Evolutionary conservation across 257 asterid species (phyloP).

Genomic region (Asclepias syriaca): DNA sequence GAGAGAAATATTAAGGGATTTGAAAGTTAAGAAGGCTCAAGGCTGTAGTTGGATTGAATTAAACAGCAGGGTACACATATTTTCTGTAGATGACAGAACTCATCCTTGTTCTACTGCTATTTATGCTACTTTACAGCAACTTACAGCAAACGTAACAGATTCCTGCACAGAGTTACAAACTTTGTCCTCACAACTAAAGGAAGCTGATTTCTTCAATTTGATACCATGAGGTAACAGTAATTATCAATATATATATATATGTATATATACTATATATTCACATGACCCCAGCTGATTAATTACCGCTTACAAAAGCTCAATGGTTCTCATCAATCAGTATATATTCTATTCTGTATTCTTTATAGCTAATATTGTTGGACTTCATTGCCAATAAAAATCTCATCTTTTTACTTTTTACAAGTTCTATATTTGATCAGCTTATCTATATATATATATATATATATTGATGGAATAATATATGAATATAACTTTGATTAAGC

Average conservation of each 20-base stretch:
- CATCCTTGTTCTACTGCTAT: slow-evolving; percentile 38
- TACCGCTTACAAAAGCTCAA: not conserved
- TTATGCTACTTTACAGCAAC: slow-evolving; percentile 39
- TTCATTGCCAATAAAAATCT: not conserved
- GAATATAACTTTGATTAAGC: not conserved
- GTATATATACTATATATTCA: not conserved
- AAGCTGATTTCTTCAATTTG: not conserved
- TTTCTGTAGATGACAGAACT: slow-evolving; percentile 44
- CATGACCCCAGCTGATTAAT: not conserved
- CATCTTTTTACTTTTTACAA: too few species aligned
- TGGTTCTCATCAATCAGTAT: not conserved
- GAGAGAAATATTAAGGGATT: slow-evolving; percentile 34
- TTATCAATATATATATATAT: too few species aligned
- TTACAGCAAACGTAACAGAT: slow-evolving; percentile 29
- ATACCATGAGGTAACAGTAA: not conserved
- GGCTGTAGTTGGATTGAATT: slow-evolving; percentile 87
- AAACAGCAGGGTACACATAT: slow-evolving; percentile 39
- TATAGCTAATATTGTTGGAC: not conserved
- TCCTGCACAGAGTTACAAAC: slow-evolving; percentile 22
- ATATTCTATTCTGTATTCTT: not conserved
- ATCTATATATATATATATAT: too few species aligned
- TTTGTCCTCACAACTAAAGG: slow-evolving; percentile 18
- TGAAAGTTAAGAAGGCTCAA: slow-evolving; percentile 55
- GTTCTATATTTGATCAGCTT: not conserved
- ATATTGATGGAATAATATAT: not conserved